Evolutionary conservation across 2,329 filamentous ascomycete species (phyloP).

Genomic region (Colletotrichum karsti): DNA sequence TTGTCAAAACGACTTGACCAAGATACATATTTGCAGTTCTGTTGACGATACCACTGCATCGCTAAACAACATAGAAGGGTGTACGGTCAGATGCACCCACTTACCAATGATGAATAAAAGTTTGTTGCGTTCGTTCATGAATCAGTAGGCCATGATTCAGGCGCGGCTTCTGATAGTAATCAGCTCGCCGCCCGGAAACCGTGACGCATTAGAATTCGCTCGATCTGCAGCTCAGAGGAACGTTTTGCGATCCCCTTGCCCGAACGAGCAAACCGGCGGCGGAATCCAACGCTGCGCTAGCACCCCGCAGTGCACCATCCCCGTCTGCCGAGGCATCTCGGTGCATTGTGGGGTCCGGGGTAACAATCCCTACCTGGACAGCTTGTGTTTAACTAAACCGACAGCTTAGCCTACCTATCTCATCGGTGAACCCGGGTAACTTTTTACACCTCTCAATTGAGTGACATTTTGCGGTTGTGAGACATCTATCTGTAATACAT

Average conservation of each 20-base stretch:
- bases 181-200: neutral
- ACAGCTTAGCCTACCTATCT: neutral
- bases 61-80: neutral
- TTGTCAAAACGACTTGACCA: neutral
- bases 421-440: neutral
- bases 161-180: neutral
- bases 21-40: neutral
- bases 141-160: neutral
- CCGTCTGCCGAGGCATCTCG: conserved; percentile 27
- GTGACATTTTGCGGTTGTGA: too few species aligned
- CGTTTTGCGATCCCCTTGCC: neutral
- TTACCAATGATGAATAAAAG: neutral
- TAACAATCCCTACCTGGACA: neutral
- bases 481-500: too few species aligned
- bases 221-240: neutral
- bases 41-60: conserved; percentile 1
- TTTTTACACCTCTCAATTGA: too few species aligned
- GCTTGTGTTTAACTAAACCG: neutral
- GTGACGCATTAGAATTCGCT: neutral
- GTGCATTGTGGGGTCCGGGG: conserved; percentile 29
- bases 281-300: neutral
- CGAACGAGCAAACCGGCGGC: neutral
- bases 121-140: neutral
- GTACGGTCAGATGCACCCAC: neutral
- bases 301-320: conserved; percentile 20